Evolutionary conservation across 2,329 filamentous ascomycete species (phyloP).

Genomic region (Capronia americana): DNA sequence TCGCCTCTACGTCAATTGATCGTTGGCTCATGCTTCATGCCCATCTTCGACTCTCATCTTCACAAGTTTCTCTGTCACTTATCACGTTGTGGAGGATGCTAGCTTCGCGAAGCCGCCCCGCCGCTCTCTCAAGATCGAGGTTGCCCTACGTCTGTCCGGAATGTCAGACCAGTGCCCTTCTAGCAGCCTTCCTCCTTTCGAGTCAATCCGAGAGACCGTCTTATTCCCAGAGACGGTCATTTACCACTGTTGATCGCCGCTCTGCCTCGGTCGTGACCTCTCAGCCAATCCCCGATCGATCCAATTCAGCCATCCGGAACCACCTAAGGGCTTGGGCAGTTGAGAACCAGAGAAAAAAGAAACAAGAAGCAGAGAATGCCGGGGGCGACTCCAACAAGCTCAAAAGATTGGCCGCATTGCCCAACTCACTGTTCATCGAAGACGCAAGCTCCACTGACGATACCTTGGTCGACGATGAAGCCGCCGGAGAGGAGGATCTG

Average conservation of each 20-base stretch:
- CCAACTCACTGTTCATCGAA: slow-evolving; percentile 37
- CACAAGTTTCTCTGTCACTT: not conserved
- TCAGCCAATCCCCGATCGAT: not conserved
- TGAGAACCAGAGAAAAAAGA: slow-evolving; percentile 29
- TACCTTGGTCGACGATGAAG: slow-evolving; percentile 20
- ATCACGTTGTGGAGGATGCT: slow-evolving; percentile 12
- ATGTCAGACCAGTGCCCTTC: slow-evolving; percentile 20
- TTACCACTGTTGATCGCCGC: not conserved
- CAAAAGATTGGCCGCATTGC: slow-evolving; percentile 27
- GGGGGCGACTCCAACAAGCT: slow-evolving; percentile 10
- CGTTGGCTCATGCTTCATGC: not conserved
- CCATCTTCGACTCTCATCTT: not conserved
- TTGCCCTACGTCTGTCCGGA: slow-evolving; percentile 26
- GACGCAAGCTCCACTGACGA: slow-evolving; percentile 25
- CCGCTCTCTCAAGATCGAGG: slow-evolving; percentile 5
- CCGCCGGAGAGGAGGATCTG: slow-evolving; percentile 3
- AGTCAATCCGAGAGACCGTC: not conserved
- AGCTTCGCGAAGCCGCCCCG: slow-evolving; percentile 10
- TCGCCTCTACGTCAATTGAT: not conserved
- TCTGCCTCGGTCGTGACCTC: slow-evolving; percentile 4
- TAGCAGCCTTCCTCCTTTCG: slow-evolving; percentile 2
- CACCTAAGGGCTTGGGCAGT: slow-evolving; percentile 33
- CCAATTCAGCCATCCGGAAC: slow-evolving; percentile 28
- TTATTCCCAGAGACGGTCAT: slow-evolving; percentile 3
- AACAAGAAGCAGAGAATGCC: slow-evolving; percentile 19